phyloP scores from a whole-genome alignment of 1,284 basidiomycete genomes.

The Austroboletus niveus region DNA sequence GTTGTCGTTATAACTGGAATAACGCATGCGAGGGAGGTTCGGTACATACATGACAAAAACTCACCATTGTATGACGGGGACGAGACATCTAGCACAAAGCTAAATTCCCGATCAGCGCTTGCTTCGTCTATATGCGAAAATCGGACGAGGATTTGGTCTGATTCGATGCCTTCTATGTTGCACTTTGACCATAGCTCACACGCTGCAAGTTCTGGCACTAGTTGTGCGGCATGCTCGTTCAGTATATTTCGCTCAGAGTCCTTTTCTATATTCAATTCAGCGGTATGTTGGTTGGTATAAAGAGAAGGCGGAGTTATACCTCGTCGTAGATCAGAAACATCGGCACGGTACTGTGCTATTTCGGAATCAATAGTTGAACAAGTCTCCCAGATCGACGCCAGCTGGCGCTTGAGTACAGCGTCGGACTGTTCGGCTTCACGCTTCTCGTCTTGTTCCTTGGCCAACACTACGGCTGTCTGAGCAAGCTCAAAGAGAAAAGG shows the following conservation, averaged over 20 bases:
- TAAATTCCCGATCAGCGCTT: constrained; percentile 64
- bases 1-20: constrained; percentile 63
- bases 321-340: constrained; percentile 56
- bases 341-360: constrained; percentile 63
- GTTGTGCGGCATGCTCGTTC: constrained; percentile 52
- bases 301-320: constrained; percentile 39
- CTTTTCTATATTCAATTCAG: constrained; percentile 52
- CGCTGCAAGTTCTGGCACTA: constrained; percentile 54
- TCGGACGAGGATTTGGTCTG: constrained; percentile 68
- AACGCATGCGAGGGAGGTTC: background rate
- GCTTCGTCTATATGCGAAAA: constrained; percentile 66
- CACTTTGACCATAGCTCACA: constrained; percentile 64
- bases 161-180: constrained; percentile 71
- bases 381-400: constrained; percentile 58
- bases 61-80: constrained; percentile 63
- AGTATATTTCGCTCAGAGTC: constrained; percentile 64
- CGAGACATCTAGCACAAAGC: constrained; percentile 74
- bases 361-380: constrained; percentile 59
- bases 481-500: background rate
- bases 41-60: constrained; percentile 12
- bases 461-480: constrained; percentile 47
- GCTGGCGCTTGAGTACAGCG: constrained; percentile 59
- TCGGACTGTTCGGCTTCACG: constrained; percentile 66
- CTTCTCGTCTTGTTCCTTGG: constrained; percentile 66
- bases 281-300: background rate